Evolutionary conservation across 345 rosid genomes (phyloP).

Genomic region (Boechera divaricarpa): DNA sequence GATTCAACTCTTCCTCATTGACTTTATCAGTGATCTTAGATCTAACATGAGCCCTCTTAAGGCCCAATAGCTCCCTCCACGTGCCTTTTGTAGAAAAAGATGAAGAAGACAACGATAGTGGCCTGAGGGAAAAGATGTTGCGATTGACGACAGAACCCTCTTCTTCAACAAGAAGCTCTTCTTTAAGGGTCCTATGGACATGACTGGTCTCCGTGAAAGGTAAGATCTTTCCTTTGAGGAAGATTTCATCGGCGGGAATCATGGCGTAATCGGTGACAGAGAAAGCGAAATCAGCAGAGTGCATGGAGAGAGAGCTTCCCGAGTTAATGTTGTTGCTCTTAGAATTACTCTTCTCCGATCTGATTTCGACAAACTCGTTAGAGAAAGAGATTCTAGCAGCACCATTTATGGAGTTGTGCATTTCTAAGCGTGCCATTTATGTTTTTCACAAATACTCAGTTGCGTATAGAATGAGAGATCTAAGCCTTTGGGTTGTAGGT

Average conservation of each 20-base stretch:
- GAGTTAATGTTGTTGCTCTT: slow-evolving; percentile 51
- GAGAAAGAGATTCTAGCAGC: slow-evolving; percentile 82
- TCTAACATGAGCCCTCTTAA: slow-evolving; percentile 64
- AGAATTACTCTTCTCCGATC: slow-evolving; percentile 52
- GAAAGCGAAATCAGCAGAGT: slow-evolving; percentile 82
- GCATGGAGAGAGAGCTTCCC: slow-evolving; percentile 47
- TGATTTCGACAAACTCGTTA: slow-evolving; percentile 70
- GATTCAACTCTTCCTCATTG: slow-evolving; percentile 45
- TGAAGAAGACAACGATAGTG: slow-evolving; percentile 50
- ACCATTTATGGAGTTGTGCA: slow-evolving; percentile 58
- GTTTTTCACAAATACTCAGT: slow-evolving; percentile 15
- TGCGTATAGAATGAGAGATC: slow-evolving; percentile 20
- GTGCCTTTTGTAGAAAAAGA: slow-evolving; percentile 36
- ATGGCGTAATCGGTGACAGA: slow-evolving; percentile 68
- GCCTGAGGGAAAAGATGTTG: slow-evolving; percentile 49
- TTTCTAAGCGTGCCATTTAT: slow-evolving; percentile 70
- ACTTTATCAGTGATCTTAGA: slow-evolving; percentile 52
- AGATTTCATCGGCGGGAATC: slow-evolving; percentile 97
- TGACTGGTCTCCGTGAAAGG: slow-evolving; percentile 67
- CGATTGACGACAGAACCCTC: slow-evolving; percentile 49
- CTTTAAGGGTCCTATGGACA: slow-evolving; percentile 75
- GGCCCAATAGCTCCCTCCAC: slow-evolving; percentile 77
- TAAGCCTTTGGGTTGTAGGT: background rate
- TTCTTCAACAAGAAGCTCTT: slow-evolving; percentile 71
- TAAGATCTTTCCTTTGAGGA: slow-evolving; percentile 80